A percentile compares a stretch with the other conserved stretches of the same genome.
These are phyloP conservation scores for Blastobotrys attinorum DNA, from an alignment of 805 yeast species.

Conservation along the genomic window DNA sequence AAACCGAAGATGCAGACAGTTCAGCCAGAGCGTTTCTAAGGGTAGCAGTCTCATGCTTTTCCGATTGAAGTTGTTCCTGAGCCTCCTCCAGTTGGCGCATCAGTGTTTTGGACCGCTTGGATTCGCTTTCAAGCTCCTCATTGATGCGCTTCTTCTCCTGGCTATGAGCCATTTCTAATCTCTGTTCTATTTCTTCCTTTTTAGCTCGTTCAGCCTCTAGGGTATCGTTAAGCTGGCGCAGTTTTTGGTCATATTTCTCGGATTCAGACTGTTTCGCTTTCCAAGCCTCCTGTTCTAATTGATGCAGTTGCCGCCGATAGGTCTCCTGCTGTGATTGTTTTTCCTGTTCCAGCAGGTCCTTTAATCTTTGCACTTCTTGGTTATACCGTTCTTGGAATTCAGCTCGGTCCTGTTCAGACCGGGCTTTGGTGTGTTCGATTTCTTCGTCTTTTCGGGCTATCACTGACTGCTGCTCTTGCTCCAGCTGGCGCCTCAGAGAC, in stretches of 20 bases:
- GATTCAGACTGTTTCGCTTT: neutral
- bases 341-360: neutral
- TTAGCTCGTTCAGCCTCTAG: slow-evolving; percentile 21
- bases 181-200: slow-evolving; percentile 23
- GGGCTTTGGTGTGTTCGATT: neutral
- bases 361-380: neutral
- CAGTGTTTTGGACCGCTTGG: slow-evolving; percentile 7
- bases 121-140: slow-evolving; percentile 15
- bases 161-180: slow-evolving; percentile 17
- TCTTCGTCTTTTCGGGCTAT: neutral
- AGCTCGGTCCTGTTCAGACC: neutral
- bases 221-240: neutral
- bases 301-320: neutral
- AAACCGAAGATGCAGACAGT: slow-evolving; percentile 21
- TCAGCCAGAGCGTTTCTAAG: slow-evolving; percentile 26
- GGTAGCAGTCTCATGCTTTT: slow-evolving; percentile 19
- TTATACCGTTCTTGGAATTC: slow-evolving; percentile 3
- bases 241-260: neutral
- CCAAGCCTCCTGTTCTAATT: neutral
- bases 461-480: neutral
- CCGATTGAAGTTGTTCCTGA: slow-evolving; percentile 20
- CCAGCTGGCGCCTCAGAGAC: neutral
- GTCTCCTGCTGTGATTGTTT: neutral
- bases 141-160: slow-evolving; percentile 23
- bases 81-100: slow-evolving; percentile 17